phyloP scores from a whole-genome alignment of 805 yeast species.

The Pichia cabralensis region DNA sequence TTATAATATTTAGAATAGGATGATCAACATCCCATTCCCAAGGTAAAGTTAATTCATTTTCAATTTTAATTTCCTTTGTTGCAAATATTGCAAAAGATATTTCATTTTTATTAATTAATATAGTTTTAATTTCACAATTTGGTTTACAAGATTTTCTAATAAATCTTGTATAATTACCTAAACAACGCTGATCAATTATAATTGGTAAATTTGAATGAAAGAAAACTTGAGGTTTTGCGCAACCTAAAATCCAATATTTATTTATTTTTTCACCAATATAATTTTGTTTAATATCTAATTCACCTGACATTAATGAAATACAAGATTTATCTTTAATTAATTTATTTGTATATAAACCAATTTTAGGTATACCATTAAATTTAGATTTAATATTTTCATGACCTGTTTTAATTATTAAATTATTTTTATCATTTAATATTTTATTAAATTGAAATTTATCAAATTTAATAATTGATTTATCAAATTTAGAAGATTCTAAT shows the following conservation, averaged over 20 bases:
- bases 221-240: constrained; percentile 48
- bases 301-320: constrained; percentile 62
- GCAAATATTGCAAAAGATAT: constrained; percentile 50
- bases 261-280: constrained; percentile 60
- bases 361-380: constrained; percentile 58
- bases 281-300: constrained; percentile 51
- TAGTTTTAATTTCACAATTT: constrained; percentile 55
- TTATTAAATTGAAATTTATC: constrained; percentile 19
- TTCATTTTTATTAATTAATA: constrained; percentile 28
- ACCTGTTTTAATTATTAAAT: constrained; percentile 38
- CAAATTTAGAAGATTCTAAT: constrained; percentile 16
- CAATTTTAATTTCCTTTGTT: constrained; percentile 42
- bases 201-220: constrained; percentile 51
- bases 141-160: constrained; percentile 69
- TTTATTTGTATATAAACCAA: constrained; percentile 45
- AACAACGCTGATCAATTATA: constrained; percentile 69
- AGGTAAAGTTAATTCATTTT: constrained; percentile 64
- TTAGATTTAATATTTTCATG: constrained; percentile 49
- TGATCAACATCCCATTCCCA: constrained; percentile 88
- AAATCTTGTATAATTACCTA: constrained; percentile 70
- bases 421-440: constrained; percentile 4
- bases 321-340: constrained; percentile 37
- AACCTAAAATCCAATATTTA: constrained; percentile 70
- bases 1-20: constrained; percentile 52
- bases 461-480: constrained; percentile 17